phyloP scores from a whole-genome alignment of 1,284 basidiomycete species.

The Naganishia cerealis region DNA sequence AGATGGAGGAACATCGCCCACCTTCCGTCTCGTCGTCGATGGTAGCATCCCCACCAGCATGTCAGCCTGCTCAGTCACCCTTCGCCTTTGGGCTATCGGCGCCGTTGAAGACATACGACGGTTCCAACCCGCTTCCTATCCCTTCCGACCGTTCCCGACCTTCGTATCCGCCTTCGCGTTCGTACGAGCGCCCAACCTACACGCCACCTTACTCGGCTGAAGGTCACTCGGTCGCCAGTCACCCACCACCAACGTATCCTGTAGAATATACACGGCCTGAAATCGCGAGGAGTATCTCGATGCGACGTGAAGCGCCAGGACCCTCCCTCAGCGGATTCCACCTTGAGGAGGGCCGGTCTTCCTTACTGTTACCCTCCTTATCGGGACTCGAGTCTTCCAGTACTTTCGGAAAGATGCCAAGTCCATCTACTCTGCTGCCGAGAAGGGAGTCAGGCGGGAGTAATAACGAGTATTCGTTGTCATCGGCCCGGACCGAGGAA shows the following conservation, averaged over 20 bases:
- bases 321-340: neutral
- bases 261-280: neutral
- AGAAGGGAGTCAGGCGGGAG: neutral
- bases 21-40: conserved; percentile 1
- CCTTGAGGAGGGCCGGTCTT: conserved; percentile 1
- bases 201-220: conserved; percentile 17
- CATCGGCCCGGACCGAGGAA: neutral
- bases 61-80: conserved; percentile 1
- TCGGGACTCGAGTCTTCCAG: neutral
- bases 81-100: conserved; percentile 10
- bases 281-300: conserved; percentile 7
- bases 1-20: conserved; percentile 6
- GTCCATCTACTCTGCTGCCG: neutral
- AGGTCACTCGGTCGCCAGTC: neutral
- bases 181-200: conserved; percentile 4
- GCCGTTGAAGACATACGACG: neutral
- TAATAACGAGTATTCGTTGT: neutral
- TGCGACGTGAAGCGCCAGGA: conserved; percentile 19
- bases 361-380: conserved; percentile 11
- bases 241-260: neutral
- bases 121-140: neutral
- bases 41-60: neutral
- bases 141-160: neutral
- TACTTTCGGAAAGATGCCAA: conserved; percentile 1
- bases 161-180: neutral